Percentiles rank a stretch among this genome's conserved stretches.
Evolutionary conservation across 768 basidiomycete genomes (phyloP).

Genomic region (Tephrocybe rancida): DNA sequence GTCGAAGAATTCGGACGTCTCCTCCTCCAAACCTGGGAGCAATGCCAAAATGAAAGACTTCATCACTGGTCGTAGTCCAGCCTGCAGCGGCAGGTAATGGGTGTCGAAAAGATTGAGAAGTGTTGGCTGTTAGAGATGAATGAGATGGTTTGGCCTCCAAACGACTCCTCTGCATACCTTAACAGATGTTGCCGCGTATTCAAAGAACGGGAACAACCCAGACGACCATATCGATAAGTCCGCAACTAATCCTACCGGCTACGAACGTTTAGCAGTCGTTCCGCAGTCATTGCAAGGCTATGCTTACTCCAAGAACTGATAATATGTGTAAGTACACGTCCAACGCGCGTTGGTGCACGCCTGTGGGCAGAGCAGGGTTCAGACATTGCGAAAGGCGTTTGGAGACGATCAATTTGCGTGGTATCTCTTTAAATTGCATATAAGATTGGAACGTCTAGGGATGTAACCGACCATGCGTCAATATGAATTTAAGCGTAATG

Average conservation of each 20-base stretch:
- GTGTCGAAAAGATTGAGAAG: constrained; percentile 92
- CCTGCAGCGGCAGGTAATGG: constrained; percentile 87
- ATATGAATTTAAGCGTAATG: background rate
- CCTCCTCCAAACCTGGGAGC: constrained; percentile 95
- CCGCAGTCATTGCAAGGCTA: background rate
- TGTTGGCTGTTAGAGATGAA: constrained; percentile 56
- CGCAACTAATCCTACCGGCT: constrained; percentile 85
- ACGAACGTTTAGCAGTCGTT: constrained; percentile 12
- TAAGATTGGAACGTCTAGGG: constrained; percentile 88
- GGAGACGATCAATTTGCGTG: constrained; percentile 89
- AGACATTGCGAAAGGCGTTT: constrained; percentile 96
- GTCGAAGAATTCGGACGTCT: constrained; percentile 97
- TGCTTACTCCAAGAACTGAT: constrained; percentile 83
- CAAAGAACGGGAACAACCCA: constrained; percentile 97
- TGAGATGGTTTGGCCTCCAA: background rate
- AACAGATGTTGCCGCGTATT: constrained; percentile 98
- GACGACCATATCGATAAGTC: constrained; percentile 95
- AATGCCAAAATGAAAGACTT: constrained; percentile 94
- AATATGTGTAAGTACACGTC: constrained; percentile 95
- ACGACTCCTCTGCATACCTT: constrained; percentile 52
- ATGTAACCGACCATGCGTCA: background rate
- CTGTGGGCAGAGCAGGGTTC: constrained; percentile 96
- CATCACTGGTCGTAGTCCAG: constrained; percentile 81
- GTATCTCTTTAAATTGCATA: constrained; percentile 95
- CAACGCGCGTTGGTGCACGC: constrained; percentile 94